Conservation (phyloP, 2,329 filamentous ascomycete species). For the Nigrograna mackinnonii region DNA sequence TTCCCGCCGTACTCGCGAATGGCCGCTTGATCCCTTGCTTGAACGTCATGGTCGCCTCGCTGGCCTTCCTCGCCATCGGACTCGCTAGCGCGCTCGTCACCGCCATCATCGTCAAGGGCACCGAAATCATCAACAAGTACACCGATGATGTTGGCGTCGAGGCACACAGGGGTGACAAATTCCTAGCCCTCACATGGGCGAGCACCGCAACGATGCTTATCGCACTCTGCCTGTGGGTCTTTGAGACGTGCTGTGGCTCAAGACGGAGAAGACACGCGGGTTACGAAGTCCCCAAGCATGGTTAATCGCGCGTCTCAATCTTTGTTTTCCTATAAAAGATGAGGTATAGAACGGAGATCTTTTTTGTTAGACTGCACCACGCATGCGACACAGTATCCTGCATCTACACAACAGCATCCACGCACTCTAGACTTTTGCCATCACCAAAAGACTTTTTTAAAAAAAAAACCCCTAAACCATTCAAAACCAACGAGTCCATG, state of each 20-base stretch:
- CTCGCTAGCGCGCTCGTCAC: conserved; percentile 76
- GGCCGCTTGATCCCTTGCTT: conserved; percentile 52
- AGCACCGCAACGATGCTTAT: conserved; percentile 52
- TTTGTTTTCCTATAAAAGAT: too few relatives aligned
- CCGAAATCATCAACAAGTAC: conserved; percentile 57
- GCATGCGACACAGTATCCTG: too few relatives aligned
- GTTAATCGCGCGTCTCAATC: too few relatives aligned
- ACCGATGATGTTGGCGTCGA: conserved; percentile 54
- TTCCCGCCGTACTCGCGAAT: conserved; percentile 49
- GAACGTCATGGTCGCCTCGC: conserved; percentile 53
- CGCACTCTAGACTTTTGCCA: too few relatives aligned
- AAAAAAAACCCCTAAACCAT: too few relatives aligned
- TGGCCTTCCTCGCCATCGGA: conserved; percentile 64
- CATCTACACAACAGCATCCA: too few relatives aligned
- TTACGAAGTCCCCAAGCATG: background rate
- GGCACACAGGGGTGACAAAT: conserved; percentile 56
- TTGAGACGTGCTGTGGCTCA: conserved; percentile 33
- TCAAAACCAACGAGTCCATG: too few relatives aligned
- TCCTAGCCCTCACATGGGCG: conserved; percentile 64
- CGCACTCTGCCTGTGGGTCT: conserved; percentile 30
- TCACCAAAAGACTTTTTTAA: too few relatives aligned
- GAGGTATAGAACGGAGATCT: too few relatives aligned
- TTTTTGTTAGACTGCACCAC: too few relatives aligned
- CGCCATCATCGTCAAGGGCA: conserved; percentile 60
- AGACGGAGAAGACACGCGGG: conserved; percentile 17